Base-by-base conservation (phyloP, 208 protist genomes). In the Crithidia expoeki region DNA sequence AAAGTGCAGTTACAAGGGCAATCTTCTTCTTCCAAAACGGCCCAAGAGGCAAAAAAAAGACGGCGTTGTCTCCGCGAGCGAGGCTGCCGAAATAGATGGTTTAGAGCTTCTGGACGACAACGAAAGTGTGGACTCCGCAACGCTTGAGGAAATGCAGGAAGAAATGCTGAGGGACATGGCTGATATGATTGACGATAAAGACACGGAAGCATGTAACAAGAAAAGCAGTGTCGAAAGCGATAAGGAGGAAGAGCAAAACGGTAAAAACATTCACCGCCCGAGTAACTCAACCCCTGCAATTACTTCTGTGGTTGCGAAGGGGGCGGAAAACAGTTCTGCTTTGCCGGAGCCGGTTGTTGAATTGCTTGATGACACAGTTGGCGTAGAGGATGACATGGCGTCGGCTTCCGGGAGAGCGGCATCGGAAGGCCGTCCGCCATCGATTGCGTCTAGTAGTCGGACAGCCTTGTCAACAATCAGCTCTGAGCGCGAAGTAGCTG, bases 1-100 rank as follows among this genome's bases (percentile, higher is more conserved):
- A 42, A 86, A 88, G 58, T 96, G 88, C 74, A 93, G 88, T 63
- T 96, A 88, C 76, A 75, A 88, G 42, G 91, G 91, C 17, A 81
- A 59, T 53, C 57, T 96, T 2, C 65, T 93, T 0, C 82, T 96
- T 33, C 85, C 89, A 0, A 92, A 92, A 63, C 69, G 78, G 5
- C 47, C 64, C 2, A 74, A 68, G 34, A 88, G 72, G 50, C 53
- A 64, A 70, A 71, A 61, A n/a, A 67, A 62, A 7, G 55, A 21
- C 0, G 79, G 49, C 7, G 21, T 36, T 21, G 67, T 50, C 2
- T 17, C 14, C 1, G 62, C 28, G 16, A 42, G 30, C n/a, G 80
- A 84, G 36, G 70, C 64, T 19, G 64, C 28, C 0, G 70, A 62
- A 14, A 33, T 47, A 25, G 78, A 68, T 36, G 70, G 72, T 30